Evolutionary conservation across 2,329 filamentous ascomycete species (phyloP), one percentile per base, ranked within the genome.

Genomic region (Daldinia sp.): DNA sequence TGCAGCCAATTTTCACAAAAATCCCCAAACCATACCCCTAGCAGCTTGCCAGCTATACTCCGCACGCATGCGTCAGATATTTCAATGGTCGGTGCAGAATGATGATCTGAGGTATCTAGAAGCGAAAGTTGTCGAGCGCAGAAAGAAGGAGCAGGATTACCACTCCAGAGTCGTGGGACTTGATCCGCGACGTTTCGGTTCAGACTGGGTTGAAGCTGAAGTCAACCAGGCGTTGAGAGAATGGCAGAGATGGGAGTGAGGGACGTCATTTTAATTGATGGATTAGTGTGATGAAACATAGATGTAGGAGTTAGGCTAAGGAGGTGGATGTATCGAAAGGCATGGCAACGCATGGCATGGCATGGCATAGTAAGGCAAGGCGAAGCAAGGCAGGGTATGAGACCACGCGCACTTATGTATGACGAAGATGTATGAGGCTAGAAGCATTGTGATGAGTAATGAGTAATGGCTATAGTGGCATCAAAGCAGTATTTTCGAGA

Each of bases 31-130:
- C 10, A 76, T 90, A 4, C 74, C 80, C 0, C 77, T 80, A 68
- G 85, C 80, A 25, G 84, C 81, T 19, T 97, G 94, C 73, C 91
- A 94, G 75, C 82, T 97, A 2, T 96, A 95, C 74, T 94, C 91
- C 41, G 77, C 84, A 3, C 85, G 90, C 13, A 97, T 97, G 92
- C 84, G 93, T 37, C 82, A 84, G 0, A 82, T 92, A 1, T 96
- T 96, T 73, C 77, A 80, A 25, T 83, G 86, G 27, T 89, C 90
- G 0, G 88, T 92, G 43, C 80, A 84, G 58, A 83, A 83, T 32
- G 85, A 90, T 53, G 91, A 96, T 71, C 82, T 89, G 58, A 81
- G 81, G 21, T 89, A 88, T 66, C 76, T 97, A 35, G 80, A 83
- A 39, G 69, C 66, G 19, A 86, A 84, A 70, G 79, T 88, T 30